These are phyloP conservation scores for Gastrolobium bilobum DNA, from an alignment of 306 rosid genomes.

Conservation along the genomic window DNA sequence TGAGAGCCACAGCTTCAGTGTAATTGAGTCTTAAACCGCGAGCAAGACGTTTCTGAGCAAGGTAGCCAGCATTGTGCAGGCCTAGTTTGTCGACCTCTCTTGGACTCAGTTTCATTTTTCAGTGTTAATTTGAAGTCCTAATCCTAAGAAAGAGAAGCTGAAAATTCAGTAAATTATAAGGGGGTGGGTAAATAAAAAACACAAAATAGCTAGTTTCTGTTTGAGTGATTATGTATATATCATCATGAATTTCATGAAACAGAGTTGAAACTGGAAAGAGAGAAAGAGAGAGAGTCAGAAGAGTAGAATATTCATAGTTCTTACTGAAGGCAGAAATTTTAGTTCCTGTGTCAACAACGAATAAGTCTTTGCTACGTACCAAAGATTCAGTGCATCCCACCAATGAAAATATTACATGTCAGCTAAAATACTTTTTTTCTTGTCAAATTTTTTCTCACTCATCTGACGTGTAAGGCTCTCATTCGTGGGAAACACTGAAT, in stretches of 20 bases:
- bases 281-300: neutral
- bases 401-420: no score
- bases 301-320: neutral
- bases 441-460: no score
- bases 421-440: no score
- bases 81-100: slow-evolving; percentile 72
- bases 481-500: no score
- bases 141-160: neutral
- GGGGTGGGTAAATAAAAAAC: neutral
- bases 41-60: slow-evolving; percentile 90
- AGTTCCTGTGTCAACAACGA: neutral
- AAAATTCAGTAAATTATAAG: neutral
- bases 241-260: neutral
- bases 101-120: slow-evolving; percentile 69
- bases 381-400: no score
- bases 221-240: neutral
- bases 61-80: slow-evolving; percentile 75
- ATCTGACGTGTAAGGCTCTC: no score
- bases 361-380: no score
- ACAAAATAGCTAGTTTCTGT: neutral
- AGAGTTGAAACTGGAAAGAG: neutral
- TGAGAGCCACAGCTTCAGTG: slow-evolving; percentile 79
- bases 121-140: slow-evolving; percentile 12
- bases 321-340: neutral
- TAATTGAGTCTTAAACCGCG: slow-evolving; percentile 78